Percentiles rank a stretch among this genome's conserved stretches.
phyloP scores from a whole-genome alignment of 768 basidiomycete species.

The Daedaleopsis nitida region DNA sequence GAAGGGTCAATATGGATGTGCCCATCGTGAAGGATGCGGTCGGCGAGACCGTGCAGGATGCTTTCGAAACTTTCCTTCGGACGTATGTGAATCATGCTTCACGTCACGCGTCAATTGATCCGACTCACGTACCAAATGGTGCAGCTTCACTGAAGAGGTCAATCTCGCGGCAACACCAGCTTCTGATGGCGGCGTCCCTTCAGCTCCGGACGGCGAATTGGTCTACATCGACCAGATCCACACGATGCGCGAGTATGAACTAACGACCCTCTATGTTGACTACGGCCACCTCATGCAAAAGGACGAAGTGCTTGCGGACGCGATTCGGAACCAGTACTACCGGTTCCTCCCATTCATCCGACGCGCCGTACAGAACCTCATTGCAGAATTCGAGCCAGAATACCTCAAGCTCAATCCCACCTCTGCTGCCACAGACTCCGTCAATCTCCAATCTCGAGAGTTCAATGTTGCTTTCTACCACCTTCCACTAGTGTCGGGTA shows the following conservation, averaged over 20 bases:
- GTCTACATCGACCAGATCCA: conserved; percentile 93
- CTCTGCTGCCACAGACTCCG: conserved; percentile 82
- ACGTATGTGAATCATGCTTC: conserved; percentile 53
- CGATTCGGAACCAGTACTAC: conserved; percentile 94
- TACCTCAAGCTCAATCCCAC: conserved; percentile 95
- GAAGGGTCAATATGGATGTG: conserved; percentile 64
- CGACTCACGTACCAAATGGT: background rate
- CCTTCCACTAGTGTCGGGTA: conserved; percentile 90
- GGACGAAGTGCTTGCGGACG: conserved; percentile 92
- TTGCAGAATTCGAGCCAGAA: conserved; percentile 87
- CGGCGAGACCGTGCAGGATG: conserved; percentile 91
- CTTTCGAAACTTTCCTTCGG: conserved; percentile 90
- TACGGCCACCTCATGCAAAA: conserved; percentile 86
- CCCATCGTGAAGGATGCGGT: conserved; percentile 92
- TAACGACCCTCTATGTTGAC: conserved; percentile 96
- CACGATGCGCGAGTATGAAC: conserved; percentile 91
- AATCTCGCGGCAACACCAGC: conserved; percentile 79
- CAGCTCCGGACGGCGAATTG: conserved; percentile 59
- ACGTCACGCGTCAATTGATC: background rate
- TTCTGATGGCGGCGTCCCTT: conserved; percentile 65
- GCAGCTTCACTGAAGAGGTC: conserved; percentile 84
- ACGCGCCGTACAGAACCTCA: conserved; percentile 86
- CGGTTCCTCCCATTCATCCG: conserved; percentile 94
- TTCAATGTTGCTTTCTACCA: conserved; percentile 97
- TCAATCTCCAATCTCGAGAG: conserved; percentile 88